phyloP scores from a whole-genome alignment of 1,284 basidiomycete species.

The Trichosporon ovoides region DNA sequence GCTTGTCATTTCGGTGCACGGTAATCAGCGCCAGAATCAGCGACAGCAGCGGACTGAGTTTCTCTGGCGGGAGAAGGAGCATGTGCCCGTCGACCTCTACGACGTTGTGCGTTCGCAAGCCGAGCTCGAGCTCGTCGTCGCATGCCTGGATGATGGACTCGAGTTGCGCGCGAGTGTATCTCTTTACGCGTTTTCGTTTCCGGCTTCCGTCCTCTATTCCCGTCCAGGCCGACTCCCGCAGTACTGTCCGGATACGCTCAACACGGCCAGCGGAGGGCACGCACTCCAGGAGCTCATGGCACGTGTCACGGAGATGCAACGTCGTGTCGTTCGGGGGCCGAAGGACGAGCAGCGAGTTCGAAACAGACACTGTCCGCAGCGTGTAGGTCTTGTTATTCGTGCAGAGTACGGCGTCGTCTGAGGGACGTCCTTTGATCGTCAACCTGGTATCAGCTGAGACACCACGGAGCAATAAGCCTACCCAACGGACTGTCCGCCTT shows the following conservation, averaged over 20 bases:
- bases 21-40: conserved; percentile 63
- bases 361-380: conserved; percentile 72
- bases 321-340: conserved; percentile 47
- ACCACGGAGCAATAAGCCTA: conserved; percentile 23
- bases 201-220: conserved; percentile 47
- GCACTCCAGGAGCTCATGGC: conserved; percentile 72
- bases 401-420: conserved; percentile 83
- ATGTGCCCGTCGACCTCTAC: conserved; percentile 60
- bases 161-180: conserved; percentile 59
- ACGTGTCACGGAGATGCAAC: conserved; percentile 45
- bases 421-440: conserved; percentile 69
- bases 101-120: conserved; percentile 61
- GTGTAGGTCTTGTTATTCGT: conserved; percentile 70
- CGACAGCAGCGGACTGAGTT: conserved; percentile 64
- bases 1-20: conserved; percentile 25
- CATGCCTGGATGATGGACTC: conserved; percentile 68
- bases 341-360: conserved; percentile 74
- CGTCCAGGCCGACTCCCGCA: conserved; percentile 62
- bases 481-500: conserved; percentile 33
- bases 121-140: conserved; percentile 62
- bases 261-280: conserved; percentile 65
- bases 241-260: conserved; percentile 59
- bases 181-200: conserved; percentile 31
- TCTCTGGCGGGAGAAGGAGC: conserved; percentile 56
- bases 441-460: conserved; percentile 52